A percentile compares a stretch with the other conserved stretches of the same genome.
phyloP scores from a whole-genome alignment of 768 basidiomycete genomes.

The Crepidotus variabilis region DNA sequence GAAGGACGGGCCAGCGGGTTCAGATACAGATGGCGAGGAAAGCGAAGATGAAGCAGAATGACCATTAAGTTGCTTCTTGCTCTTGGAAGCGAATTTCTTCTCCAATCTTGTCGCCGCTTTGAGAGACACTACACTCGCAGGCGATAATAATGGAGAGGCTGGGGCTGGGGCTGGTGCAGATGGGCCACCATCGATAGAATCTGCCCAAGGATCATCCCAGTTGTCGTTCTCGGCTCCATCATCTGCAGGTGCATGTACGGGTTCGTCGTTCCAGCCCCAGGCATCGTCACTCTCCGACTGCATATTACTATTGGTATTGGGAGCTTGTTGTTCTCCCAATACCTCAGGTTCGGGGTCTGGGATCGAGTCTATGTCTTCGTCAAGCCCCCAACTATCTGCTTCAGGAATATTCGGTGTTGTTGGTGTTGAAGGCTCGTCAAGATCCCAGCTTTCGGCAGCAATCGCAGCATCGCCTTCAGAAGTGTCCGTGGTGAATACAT shows the following conservation, averaged over 20 bases:
- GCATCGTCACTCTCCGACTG: constrained; percentile 41
- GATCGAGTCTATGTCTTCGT: constrained; percentile 36
- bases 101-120: constrained; percentile 58
- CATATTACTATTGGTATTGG: constrained; percentile 2
- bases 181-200: constrained; percentile 24
- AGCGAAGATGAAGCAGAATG: constrained; percentile 17
- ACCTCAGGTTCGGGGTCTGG: constrained; percentile 12
- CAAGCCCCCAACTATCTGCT: constrained; percentile 51
- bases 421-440: constrained; percentile 34
- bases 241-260: constrained; percentile 27
- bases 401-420: constrained; percentile 15
- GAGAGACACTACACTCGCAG: constrained; percentile 27
- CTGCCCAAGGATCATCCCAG: constrained; percentile 74
- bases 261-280: constrained; percentile 77
- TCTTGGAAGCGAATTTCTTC: constrained; percentile 48
- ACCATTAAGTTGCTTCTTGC: constrained; percentile 41
- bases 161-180: constrained; percentile 9
- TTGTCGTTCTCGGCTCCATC: constrained; percentile 40
- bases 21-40: constrained; percentile 6
- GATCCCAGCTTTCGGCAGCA: constrained; percentile 45
- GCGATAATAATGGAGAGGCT: constrained; percentile 26
- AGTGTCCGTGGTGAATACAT: background rate
- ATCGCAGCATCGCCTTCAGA: constrained; percentile 15
- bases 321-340: constrained; percentile 7
- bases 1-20: constrained; percentile 9